These are phyloP conservation scores for Penicillium aurantiogriseum DNA, from an alignment of 2,329 filamentous ascomycete genomes.

Conservation along the genomic window DNA sequence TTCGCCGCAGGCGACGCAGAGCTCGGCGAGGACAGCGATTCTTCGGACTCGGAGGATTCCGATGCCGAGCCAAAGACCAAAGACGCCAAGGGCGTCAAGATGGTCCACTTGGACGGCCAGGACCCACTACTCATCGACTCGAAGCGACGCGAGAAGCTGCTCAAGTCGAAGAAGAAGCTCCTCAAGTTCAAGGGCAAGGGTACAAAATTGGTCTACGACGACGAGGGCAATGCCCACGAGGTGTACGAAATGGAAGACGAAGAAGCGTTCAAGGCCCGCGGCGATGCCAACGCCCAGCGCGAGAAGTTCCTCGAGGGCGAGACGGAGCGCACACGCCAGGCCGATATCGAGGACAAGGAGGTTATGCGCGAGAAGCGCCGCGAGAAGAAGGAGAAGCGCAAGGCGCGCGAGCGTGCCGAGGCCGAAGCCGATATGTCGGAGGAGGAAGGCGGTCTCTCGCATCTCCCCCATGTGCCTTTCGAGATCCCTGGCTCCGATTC, in stretches of 20 bases:
- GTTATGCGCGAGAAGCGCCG: slow-evolving; percentile 70
- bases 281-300: slow-evolving; percentile 73
- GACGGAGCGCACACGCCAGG: slow-evolving; percentile 65
- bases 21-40: slow-evolving; percentile 32
- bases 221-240: slow-evolving; percentile 80
- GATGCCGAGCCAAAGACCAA: slow-evolving; percentile 26
- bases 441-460: slow-evolving; percentile 23
- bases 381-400: slow-evolving; percentile 49
- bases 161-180: slow-evolving; percentile 91
- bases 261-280: slow-evolving; percentile 71
- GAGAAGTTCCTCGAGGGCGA: slow-evolving; percentile 76
- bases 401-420: slow-evolving; percentile 40
- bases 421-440: slow-evolving; percentile 32
- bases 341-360: slow-evolving; percentile 80
- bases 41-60: slow-evolving; percentile 42
- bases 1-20: slow-evolving; percentile 68
- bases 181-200: slow-evolving; percentile 86
- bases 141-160: slow-evolving; percentile 91
- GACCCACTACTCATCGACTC: slow-evolving; percentile 83
- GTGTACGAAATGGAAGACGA: slow-evolving; percentile 88
- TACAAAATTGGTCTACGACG: slow-evolving; percentile 84
- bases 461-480: slow-evolving; percentile 23
- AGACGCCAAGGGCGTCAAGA: slow-evolving; percentile 43
- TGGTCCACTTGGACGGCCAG: slow-evolving; percentile 56
- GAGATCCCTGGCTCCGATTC: slow-evolving; percentile 18